Percentiles rank a stretch among this genome's conserved stretches.
Conservation (phyloP, 345 rosid genomes). For the Clausena lansium region DNA sequence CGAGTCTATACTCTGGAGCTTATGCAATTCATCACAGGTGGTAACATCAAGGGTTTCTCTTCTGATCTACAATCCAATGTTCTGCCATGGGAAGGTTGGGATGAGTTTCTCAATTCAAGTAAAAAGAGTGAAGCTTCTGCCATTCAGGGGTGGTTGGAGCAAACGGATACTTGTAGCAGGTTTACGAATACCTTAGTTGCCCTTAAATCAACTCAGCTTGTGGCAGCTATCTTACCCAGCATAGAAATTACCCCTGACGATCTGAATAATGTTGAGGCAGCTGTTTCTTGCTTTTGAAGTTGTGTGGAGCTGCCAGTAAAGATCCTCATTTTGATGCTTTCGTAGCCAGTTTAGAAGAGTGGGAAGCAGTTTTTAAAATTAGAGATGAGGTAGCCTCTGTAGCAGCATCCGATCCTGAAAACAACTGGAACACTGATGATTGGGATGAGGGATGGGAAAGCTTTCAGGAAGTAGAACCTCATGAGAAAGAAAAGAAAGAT, state of each 20-base stretch:
- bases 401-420: slow-evolving; percentile 46
- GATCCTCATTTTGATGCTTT: slow-evolving; percentile 56
- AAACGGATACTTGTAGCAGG: slow-evolving; percentile 56
- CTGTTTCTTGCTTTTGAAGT: slow-evolving; percentile 69
- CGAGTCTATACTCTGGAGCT: slow-evolving; percentile 82
- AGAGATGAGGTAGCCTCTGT: slow-evolving; percentile 37
- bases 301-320: slow-evolving; percentile 48
- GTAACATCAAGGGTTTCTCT: slow-evolving; percentile 54
- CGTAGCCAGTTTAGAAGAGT: slow-evolving; percentile 70
- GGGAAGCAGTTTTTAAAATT: slow-evolving; percentile 74
- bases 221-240: slow-evolving; percentile 53
- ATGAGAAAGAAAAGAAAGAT: slow-evolving; percentile 39
- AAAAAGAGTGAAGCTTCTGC: slow-evolving; percentile 38
- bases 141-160: slow-evolving; percentile 39
- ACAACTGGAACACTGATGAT: slow-evolving; percentile 67
- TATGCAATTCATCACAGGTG: slow-evolving; percentile 73
- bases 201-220: slow-evolving; percentile 85
- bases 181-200: slow-evolving; percentile 80
- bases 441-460: slow-evolving; percentile 99
- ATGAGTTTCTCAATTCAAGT: slow-evolving; percentile 48
- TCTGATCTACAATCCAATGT: slow-evolving; percentile 51
- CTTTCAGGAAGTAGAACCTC: slow-evolving; percentile 69
- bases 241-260: slow-evolving; percentile 71
- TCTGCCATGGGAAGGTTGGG: slow-evolving; percentile 85
- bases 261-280: slow-evolving; percentile 50